Base-by-base conservation (phyloP, 768 basidiomycete genomes). In the Boletus rubroflammeus region DNA sequence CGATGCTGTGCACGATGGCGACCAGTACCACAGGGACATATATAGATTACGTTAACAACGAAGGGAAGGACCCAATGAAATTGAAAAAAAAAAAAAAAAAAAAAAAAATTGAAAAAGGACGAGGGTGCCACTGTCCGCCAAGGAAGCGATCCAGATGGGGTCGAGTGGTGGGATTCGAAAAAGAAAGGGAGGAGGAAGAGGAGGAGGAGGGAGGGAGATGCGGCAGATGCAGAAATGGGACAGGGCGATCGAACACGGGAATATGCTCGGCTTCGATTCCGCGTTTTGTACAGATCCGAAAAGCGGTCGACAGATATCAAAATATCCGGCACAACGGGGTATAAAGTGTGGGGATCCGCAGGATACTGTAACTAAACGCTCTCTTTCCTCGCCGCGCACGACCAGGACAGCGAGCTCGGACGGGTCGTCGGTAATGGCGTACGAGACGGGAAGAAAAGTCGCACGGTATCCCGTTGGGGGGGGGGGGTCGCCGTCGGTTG, bases 371-470 rank as follows among this genome's bases (percentile, higher is more conserved):
- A 2, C 32, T 13, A 32, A 32, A 13, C 32, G 32, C 13, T 31
- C 32, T 35, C 38, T 35, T 25, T 39, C 53, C 55, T 28, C 52
- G 54, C 43, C 54, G 29, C 36, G 25, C 29, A 31, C 32, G 34
- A 8, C 25, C 19, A 13, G n/a, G 21, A 31, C 47, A 50, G 21
- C 47, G 23, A 39, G n/a, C 42, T 6, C 31, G 10, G 28, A 6
- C 32, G 5, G 29, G n/a, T 29, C 31, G 31, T 31, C 4, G 31
- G 31, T 13, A 46, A 41, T 39, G 49, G n/a, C 1, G 35, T n/a
- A 52, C 55, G 7, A 66, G 53, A 55, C 41, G 39, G 62, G 65
- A 47, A 62, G 40, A 54, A 69, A 65, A 61, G 31, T 69, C 67
- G 8, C 67, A 68, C 67, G 67, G 59, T 51, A 25, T 28, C 47